phyloP scores from a whole-genome alignment of 768 basidiomycete species.

The Grammothele lineata region DNA sequence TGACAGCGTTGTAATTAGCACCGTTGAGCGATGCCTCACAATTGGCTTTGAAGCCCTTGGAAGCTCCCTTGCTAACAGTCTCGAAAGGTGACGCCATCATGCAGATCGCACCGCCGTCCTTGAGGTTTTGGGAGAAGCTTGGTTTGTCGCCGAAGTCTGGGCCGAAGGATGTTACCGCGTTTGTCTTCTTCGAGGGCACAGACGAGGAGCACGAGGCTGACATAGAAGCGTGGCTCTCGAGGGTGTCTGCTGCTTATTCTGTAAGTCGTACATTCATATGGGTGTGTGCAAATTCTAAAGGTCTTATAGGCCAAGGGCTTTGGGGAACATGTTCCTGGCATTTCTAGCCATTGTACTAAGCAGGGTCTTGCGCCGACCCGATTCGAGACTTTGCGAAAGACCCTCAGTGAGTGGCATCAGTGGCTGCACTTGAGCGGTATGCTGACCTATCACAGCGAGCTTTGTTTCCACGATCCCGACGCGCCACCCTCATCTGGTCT shows the following conservation, averaged over 20 bases:
- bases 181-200: conserved; percentile 64
- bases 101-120: conserved; percentile 63
- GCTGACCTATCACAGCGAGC: conserved; percentile 1
- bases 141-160: conserved; percentile 70
- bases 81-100: conserved; percentile 66
- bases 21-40: no score
- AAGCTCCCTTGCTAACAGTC: conserved; percentile 57
- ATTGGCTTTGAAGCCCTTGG: conserved; percentile 35
- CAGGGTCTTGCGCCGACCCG: conserved; percentile 61
- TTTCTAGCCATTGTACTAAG: conserved; percentile 38
- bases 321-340: conserved; percentile 54
- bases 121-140: conserved; percentile 85
- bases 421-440: no score
- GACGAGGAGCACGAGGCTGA: conserved; percentile 41
- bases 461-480: conserved; percentile 15
- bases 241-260: conserved; percentile 49
- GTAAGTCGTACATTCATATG: conserved; percentile 38
- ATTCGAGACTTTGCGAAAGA: conserved; percentile 71
- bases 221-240: conserved; percentile 58
- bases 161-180: conserved; percentile 63
- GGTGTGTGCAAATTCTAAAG: no score
- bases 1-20: no score
- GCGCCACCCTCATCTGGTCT: conserved; percentile 39
- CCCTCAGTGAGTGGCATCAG: conserved; percentile 52
- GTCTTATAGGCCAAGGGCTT: conserved; percentile 52